phyloP scores from a whole-genome alignment of 108 stramenopile species.

The Aurantiochytrium sp. region DNA sequence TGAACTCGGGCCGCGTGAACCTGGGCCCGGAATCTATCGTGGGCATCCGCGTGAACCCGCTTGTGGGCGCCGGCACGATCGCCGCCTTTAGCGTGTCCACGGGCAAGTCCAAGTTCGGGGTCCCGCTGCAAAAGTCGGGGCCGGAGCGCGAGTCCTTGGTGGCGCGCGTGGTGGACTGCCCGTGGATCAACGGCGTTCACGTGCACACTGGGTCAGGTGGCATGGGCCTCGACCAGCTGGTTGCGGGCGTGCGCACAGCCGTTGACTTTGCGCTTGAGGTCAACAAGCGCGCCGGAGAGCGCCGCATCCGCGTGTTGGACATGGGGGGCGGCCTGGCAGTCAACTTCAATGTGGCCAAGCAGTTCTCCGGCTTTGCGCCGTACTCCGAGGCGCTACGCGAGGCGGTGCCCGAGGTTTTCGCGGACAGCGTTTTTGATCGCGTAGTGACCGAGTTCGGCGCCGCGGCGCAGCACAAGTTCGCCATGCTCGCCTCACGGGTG shows the following conservation, averaged over 20 bases:
- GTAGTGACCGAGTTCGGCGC: conserved; percentile 44
- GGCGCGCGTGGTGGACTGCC: neutral
- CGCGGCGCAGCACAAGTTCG: neutral
- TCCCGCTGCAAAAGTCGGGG: neutral
- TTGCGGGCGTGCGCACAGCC: conserved; percentile 12
- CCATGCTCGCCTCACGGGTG: conserved; percentile 17
- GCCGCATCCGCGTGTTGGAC: conserved; percentile 33
- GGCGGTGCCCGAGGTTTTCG: conserved; percentile 28
- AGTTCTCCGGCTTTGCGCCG: conserved; percentile 32
- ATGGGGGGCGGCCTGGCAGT: conserved; percentile 46
- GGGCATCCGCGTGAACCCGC: conserved; percentile 33
- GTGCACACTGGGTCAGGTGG: conserved; percentile 42
- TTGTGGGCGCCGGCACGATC: conserved; percentile 24
- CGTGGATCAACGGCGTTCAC: conserved; percentile 37
- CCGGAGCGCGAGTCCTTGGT: conserved; percentile 1
- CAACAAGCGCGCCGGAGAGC: neutral
- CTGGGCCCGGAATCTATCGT: neutral
- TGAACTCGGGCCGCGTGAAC: neutral
- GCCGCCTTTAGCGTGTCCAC: conserved; percentile 17
- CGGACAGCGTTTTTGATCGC: neutral
- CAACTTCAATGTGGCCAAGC: conserved; percentile 28
- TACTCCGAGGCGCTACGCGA: conserved; percentile 33
- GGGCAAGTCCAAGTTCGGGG: conserved; percentile 34
- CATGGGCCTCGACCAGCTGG: conserved; percentile 17
- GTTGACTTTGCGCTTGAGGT: conserved; percentile 37